phyloP scores from a whole-genome alignment of 805 yeast species.

The Scheffersomyces coipomensis region DNA sequence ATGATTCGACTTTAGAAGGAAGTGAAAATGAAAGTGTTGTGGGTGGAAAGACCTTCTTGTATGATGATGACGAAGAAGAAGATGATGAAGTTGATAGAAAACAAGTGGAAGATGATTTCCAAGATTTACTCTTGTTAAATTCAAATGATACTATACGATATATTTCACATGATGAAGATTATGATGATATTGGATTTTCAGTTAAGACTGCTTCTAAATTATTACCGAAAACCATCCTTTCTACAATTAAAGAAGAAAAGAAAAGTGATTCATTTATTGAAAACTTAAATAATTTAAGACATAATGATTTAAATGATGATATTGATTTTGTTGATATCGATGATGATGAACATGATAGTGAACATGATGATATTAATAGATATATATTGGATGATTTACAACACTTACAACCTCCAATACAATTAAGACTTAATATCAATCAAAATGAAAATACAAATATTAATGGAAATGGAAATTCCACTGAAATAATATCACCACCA shows the following conservation, averaged over 20 bases:
- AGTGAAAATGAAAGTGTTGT: slow-evolving; percentile 4
- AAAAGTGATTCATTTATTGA: slow-evolving; percentile 17
- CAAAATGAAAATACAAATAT: slow-evolving; percentile 3
- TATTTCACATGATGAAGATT: slow-evolving; percentile 5
- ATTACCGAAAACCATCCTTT: background rate
- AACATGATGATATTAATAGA: background rate
- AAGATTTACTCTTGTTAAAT: slow-evolving; percentile 13
- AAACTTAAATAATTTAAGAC: slow-evolving; percentile 25
- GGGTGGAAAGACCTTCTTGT: slow-evolving; percentile 10
- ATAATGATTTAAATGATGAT: no score
- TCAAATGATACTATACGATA: slow-evolving; percentile 26
- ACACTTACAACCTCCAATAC: background rate
- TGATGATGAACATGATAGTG: background rate
- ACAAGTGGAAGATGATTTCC: slow-evolving; percentile 11
- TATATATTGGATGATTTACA: background rate
- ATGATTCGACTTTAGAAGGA: slow-evolving; percentile 5
- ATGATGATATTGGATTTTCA: background rate
- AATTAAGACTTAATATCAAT: background rate
- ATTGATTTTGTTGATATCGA: slow-evolving; percentile 1
- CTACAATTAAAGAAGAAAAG: slow-evolving; percentile 3
- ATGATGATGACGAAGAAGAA: slow-evolving; percentile 10
- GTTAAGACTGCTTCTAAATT: background rate
- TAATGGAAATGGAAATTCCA: no score
- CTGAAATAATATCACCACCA: background rate
- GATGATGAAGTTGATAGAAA: slow-evolving; percentile 3